A percentile compares a stretch with the other conserved stretches of the same genome.
Conservation (phyloP, 176 grass and related monocot genomes). For the Aegilops speltoides region DNA sequence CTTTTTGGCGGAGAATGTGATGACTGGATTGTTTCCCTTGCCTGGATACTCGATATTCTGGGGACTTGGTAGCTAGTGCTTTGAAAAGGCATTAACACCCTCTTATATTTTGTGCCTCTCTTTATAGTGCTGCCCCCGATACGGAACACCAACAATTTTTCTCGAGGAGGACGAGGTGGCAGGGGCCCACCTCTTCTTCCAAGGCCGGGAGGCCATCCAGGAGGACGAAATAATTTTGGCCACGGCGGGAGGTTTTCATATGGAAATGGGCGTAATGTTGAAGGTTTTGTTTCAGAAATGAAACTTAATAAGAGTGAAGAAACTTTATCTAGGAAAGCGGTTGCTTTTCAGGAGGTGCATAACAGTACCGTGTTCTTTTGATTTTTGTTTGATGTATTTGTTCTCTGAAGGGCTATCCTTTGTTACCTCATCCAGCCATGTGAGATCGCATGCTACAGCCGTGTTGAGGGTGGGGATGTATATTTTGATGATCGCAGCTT, state of each 20-base stretch:
- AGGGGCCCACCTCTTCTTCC: conserved; percentile 94
- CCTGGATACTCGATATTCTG: conserved; percentile 4
- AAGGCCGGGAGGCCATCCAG: conserved; percentile 73
- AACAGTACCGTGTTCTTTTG: conserved; percentile 23
- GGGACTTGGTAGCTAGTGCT: neutral
- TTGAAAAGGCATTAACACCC: conserved; percentile 25
- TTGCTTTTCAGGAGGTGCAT: conserved; percentile 88
- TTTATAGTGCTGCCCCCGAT: conserved; percentile 69
- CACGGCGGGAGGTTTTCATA: conserved; percentile 75
- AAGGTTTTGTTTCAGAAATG: conserved; percentile 96
- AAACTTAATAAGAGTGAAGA: conserved; percentile 99
- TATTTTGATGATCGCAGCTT: conserved; percentile 93
- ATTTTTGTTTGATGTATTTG: conserved; percentile 17
- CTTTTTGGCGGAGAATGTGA: neutral
- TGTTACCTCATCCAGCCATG: conserved; percentile 71
- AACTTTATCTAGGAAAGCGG: conserved; percentile 89
- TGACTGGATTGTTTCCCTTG: conserved; percentile 22
- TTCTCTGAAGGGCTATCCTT: conserved; percentile 20
- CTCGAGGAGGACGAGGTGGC: conserved; percentile 68
- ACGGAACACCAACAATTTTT: conserved; percentile 67
- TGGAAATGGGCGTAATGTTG: conserved; percentile 74
- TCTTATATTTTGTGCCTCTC: conserved; percentile 13
- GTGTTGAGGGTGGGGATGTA: conserved; percentile 74
- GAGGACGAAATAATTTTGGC: conserved; percentile 62
- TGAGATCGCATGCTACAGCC: conserved; percentile 91